phyloP scores from a whole-genome alignment of 257 asterid species.

The Marsdenia floribunda region DNA sequence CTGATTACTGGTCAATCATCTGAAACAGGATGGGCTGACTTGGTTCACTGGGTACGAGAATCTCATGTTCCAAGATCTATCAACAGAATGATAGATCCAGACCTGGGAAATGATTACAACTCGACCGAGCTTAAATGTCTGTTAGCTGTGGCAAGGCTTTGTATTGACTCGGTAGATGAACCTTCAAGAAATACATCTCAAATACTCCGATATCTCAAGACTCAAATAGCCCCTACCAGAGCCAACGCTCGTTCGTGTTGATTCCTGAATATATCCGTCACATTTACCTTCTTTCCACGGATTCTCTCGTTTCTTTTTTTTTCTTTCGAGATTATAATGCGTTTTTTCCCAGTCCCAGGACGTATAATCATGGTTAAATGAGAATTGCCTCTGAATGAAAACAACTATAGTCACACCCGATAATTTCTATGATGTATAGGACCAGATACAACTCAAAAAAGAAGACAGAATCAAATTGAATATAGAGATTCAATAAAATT shows the following conservation, averaged over 20 bases:
- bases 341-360: neutral
- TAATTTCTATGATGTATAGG: too few species aligned
- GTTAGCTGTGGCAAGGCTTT: constrained; percentile 66
- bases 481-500: neutral
- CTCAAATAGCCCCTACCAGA: constrained; percentile 29
- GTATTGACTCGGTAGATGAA: constrained; percentile 49
- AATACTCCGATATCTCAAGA: constrained; percentile 71
- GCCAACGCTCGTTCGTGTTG: neutral
- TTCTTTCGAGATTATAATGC: neutral
- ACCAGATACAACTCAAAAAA: too few species aligned
- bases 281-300: neutral
- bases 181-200: constrained; percentile 45
- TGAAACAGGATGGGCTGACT: constrained; percentile 56
- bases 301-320: neutral
- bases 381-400: too few species aligned
- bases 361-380: too few species aligned
- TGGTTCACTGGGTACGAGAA: constrained; percentile 73
- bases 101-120: constrained; percentile 61
- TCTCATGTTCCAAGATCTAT: constrained; percentile 44
- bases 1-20: constrained; percentile 86
- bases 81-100: constrained; percentile 82
- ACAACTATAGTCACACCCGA: too few species aligned
- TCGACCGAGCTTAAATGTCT: constrained; percentile 60
- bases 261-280: neutral
- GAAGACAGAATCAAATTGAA: too few species aligned